Base-by-base conservation (phyloP, 805 yeast genomes). In the Ogataea wickerhamii region DNA sequence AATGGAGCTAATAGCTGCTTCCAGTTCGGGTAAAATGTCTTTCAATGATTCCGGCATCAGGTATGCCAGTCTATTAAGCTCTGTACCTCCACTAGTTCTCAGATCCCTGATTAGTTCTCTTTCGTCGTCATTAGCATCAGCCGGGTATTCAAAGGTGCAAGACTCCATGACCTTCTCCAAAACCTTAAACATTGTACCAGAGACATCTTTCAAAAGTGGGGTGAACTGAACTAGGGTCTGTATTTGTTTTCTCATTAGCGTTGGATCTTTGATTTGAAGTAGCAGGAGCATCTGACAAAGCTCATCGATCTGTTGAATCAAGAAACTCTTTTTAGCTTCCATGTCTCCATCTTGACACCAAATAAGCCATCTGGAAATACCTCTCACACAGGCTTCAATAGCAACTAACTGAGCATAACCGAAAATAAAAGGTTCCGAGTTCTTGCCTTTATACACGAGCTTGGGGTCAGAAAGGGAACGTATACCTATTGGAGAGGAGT, bases 161-260 rank as follows among this genome's bases (percentile, higher is more conserved):
- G 94, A 86, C 2, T 87, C 80, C 42, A 82, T 77, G 23, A 85
- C 86, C 48, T 82, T 85, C 57, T 93, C 98, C 40, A 93, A 67
- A 10, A 93, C 84, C 40, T 78, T 75, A 61, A 93, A 86, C 76
- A 93, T 79, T 33, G 88, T 67, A 7, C 73, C 74, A 32, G 79
- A 78, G 7, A 76, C 80, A 46, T 85, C 93, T 54, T 87, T 87
- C 45, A 93, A 67, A 44, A 88, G 68, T 2, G 98, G 96, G 12
- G 96, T 84, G 57, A 93, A 93, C 59, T 91, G 95, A 13, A 94
- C 98, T 50, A 88, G 70, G 12, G 95, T 86, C 61, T 93, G 98
- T 13, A 88, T 82, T 53, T 87, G 85, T 52, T 87, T 88, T 49
- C 95, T 76, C 45, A 85, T 71, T 24, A 93, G 64, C 47, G 84